Base-by-base conservation (phyloP, 2,329 filamentous ascomycete species). In the Colletotrichum graminicola region DNA sequence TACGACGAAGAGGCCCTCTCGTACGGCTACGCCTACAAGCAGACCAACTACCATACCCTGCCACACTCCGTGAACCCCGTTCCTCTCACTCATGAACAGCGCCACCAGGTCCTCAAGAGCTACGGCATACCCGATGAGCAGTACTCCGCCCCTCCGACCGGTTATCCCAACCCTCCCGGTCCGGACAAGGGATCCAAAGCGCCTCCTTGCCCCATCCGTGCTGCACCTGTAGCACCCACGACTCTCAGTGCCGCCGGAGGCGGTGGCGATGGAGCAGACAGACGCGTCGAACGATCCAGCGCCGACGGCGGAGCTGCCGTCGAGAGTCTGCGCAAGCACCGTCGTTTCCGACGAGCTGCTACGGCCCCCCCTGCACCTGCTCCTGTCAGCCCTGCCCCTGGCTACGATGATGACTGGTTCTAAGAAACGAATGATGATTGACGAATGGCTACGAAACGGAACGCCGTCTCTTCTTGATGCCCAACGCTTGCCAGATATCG, bases 351-450 rank as follows among this genome's bases (percentile, higher is more conserved):
- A 47, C 69, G 60, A 47, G 69, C 69, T 16, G 69, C 66, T 21
- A 69, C 66, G 7, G 69, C 69, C 1, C 65, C 69, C 41, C 10
- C 68, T 6, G 65, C 65, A 16, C 51, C 64, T 49, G 57, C 60
- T 18, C 61, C 61, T 4, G 26, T 56, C 43, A 71, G 65, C 21
- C 68, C 68, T 54, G 65, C 65, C 6, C 59, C 69, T 14, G 69
- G 69, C 60, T 69, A 72, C 34, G 69, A 64, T 11, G 69, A 47
- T 10, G 69, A 69, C 32, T 72, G 69, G 69, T 69, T 72, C 54
- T 69, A 34, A 64, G 21, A 14, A 56, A 39, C 12, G 54, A 23
- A 18, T n/a, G 32, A 39, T 3, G 49, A 41, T 14, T n/a, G 61
- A 55, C 14, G 14, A 43, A 52, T n/a, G 1, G 41, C 23, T 52